Base-by-base conservation (phyloP, 768 basidiomycete genomes). In the Russula ochroleuca region DNA sequence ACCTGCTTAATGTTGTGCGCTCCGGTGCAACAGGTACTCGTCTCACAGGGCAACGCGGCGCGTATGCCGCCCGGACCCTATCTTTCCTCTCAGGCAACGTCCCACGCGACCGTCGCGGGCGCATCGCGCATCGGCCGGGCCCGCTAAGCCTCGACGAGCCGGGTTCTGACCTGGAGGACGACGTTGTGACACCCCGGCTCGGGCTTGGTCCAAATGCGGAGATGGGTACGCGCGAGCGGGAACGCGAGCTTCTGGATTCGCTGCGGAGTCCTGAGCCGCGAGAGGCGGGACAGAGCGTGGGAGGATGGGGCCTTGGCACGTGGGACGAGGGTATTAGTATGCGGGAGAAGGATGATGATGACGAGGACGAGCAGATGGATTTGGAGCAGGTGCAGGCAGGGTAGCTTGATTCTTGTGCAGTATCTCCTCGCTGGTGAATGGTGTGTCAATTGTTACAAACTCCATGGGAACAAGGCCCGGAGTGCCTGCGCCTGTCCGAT, bases 31-130 rank as follows among this genome's bases (percentile, higher is more conserved):
- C 21, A 66, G 75, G 23, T 56, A 71, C 61, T 68, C 70, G 50
- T 63, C 67, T 49, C 43, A 60, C 62, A 38, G 63, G 57, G 60
- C 68, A 56, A 51, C 61, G 64, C n/a, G 50, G 52, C 48, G 38
- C 69, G 50, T 72, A 25, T 61, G 73, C 45, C 49, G 67, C 75
- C 37, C 79, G 79, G 65, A 78, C 86, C 0, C 85, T 86, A 0
- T 87, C 82, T 50, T 92, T 92, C 76, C 76, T 91, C 28, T 85
- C 86, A 6, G 87, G 84, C 3, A 87, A 85, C 8, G 75, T 82
- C 13, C 91, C 92, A 25, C 81, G 91, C 57, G 92, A 93, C 72
- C 79, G 91, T 25, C 79, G 91, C 40, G 91, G 91, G 13, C 82
- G 90, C 23, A 85, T 92, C 62, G 88, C 84, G 21, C 78, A 64